Base-by-base conservation (phyloP, 345 rosid genomes). In the Reutealis trisperma region DNA sequence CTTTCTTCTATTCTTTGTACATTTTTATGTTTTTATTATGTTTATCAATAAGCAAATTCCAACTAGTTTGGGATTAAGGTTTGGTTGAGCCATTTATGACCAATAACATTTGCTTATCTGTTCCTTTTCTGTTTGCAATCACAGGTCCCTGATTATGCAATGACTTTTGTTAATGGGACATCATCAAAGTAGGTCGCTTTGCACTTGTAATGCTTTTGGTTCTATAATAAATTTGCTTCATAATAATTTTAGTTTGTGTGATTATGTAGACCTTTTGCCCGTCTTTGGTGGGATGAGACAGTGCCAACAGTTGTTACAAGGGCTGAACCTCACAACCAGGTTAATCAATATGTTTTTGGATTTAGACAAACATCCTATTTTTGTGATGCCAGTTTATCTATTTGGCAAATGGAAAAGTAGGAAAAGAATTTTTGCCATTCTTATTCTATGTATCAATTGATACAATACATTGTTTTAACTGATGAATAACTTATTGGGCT, bases 201-300 rank as follows among this genome's bases (percentile, higher is more conserved):
- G 16, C 59, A 54, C 6, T 54, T 16, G 7, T 4, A 6, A 18
- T 54, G 21, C 21, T 54, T 54, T 54, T 54, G 59, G n/a, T 54
- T 19, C 59, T 54, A 4, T 54, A 18, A 54, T 54, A 5, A 5
- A 19, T 54, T 16, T 54, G 59, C 3, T 54, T 54, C 22, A 54
- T 16, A 54, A 54, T 15, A 54, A 52, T 52, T 4, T 52, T 52
- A 16, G 57, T 52, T 52, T 52, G 8, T 5, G 41, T 47, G 34
- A n/a, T 6, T 6, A 22, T 34, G 41, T 42, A 92, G 97, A 70
- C 94, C 94, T 0, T 94, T 94, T 65, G 98, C 84, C 58, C 93
- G 96, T 25, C 78, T 91, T 25, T 94, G 94, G 97, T 91, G 93
- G 98, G 97, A 94, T 71, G 94, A 91, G 66, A 94, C 88, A 1